A percentile compares a stretch with the other conserved stretches of the same genome.
phyloP scores from a whole-genome alignment of 78 protist genomes.

The Dictyostelium capitatum region DNA sequence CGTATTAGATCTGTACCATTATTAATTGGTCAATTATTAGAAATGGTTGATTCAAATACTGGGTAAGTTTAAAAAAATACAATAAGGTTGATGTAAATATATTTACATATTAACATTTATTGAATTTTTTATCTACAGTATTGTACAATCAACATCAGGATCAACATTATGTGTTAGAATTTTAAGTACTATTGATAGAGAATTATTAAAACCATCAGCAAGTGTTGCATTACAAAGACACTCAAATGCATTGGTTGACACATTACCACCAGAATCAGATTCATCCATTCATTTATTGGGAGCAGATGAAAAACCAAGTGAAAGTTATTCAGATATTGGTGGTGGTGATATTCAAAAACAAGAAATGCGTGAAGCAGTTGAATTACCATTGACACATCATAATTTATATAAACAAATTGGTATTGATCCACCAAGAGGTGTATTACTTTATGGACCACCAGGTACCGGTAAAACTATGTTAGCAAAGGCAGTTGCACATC shows the following conservation, averaged over 20 bases:
- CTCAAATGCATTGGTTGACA: constrained; percentile 97
- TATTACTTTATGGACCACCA: constrained; percentile 99
- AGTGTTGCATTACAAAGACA: constrained; percentile 97
- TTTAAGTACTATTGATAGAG: constrained; percentile 98
- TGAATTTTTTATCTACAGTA: constrained; percentile 77
- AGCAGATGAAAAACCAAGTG: constrained; percentile 90
- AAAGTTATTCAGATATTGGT: constrained; percentile 96
- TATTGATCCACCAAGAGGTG: constrained; percentile 99
- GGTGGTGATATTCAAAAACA: constrained; percentile 99
- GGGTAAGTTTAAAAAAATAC: constrained; percentile 66
- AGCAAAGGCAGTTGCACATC: constrained; percentile 99
- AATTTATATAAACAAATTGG: constrained; percentile 98
- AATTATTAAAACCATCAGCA: constrained; percentile 98
- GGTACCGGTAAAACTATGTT: constrained; percentile 98
- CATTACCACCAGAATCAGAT: constrained; percentile 99
- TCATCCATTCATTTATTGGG: constrained; percentile 92
- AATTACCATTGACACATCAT: constrained; percentile 98
- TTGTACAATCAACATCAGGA: constrained; percentile 97
- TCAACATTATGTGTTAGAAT: constrained; percentile 96
- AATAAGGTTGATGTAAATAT: too few species aligned
- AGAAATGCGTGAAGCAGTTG: constrained; percentile 99
- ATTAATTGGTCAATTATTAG: constrained; percentile 99
- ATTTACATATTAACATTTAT: too few species aligned
- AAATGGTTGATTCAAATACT: constrained; percentile 97
- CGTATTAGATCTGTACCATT: constrained; percentile 99